Evolutionary conservation across 306 rosid genomes (phyloP).

Genomic region (Crotalaria pallida): DNA sequence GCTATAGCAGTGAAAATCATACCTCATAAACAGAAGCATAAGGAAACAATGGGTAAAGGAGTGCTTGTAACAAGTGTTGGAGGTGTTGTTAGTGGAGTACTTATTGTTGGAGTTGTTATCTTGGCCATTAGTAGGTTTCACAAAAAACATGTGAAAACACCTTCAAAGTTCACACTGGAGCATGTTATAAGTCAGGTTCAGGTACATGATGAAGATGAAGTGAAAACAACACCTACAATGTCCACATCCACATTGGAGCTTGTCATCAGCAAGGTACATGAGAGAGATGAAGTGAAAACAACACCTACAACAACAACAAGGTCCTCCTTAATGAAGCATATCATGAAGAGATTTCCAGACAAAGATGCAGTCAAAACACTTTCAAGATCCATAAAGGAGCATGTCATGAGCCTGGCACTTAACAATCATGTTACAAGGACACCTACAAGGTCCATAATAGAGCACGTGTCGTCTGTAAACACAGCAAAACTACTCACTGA

Average conservation of each 20-base stretch:
- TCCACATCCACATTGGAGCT: slow-evolving; percentile 4
- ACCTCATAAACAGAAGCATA: slow-evolving; percentile 34
- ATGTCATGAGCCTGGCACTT: slow-evolving; percentile 20
- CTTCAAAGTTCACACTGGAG: slow-evolving; percentile 11
- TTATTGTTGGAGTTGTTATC: slow-evolving; percentile 54
- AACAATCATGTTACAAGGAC: slow-evolving; percentile 3
- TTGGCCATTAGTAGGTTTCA: slow-evolving; percentile 36
- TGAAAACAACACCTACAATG: slow-evolving; percentile 8
- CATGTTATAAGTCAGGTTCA: slow-evolving; percentile 13
- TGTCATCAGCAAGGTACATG: slow-evolving; percentile 9
- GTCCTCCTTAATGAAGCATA: slow-evolving; percentile 30
- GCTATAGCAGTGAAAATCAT: slow-evolving; percentile 74
- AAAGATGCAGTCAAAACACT: slow-evolving; percentile 28
- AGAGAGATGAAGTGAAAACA: slow-evolving; percentile 25
- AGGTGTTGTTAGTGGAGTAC: slow-evolving; percentile 41
- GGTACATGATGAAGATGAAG: slow-evolving; percentile 19
- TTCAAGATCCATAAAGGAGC: slow-evolving; percentile 32
- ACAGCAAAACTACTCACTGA: slow-evolving; percentile 82
- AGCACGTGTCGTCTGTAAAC: slow-evolving; percentile 48
- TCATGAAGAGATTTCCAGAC: slow-evolving; percentile 27
- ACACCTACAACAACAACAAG: slow-evolving; percentile 16
- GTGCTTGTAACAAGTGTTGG: slow-evolving; percentile 53
- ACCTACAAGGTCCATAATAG: slow-evolving; percentile 46
- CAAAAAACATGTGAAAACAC: slow-evolving; percentile 28
- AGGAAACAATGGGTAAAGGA: slow-evolving; percentile 26